Percentiles rank a stretch among this genome's conserved stretches.
Evolutionary conservation across 2,329 filamentous ascomycete genomes (phyloP).

Genomic region (Sodiomyces alkalinus): DNA sequence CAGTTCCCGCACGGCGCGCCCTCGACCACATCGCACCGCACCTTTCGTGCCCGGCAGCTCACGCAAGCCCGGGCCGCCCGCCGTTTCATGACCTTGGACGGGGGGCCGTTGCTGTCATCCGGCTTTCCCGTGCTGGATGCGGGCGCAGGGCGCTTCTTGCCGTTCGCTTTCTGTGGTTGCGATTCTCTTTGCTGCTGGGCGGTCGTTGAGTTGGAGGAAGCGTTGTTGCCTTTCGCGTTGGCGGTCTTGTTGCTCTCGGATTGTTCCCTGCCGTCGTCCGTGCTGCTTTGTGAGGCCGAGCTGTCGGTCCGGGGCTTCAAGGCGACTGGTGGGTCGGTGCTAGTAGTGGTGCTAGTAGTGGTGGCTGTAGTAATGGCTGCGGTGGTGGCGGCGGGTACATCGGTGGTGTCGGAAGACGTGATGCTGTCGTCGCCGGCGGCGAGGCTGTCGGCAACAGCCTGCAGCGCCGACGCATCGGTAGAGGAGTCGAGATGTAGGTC

Average conservation of each 20-base stretch:
- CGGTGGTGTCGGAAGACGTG: too few species aligned
- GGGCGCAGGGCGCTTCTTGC: conserved; percentile 8
- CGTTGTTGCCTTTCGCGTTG: not conserved
- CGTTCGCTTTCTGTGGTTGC: too few species aligned
- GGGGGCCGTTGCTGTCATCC: conserved; percentile 8
- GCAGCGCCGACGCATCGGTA: conserved; percentile 1
- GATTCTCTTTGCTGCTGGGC: conserved; percentile 4
- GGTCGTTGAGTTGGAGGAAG: not conserved
- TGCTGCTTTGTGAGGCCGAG: too few species aligned
- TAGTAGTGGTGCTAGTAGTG: conserved; percentile 1
- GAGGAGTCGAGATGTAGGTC: conserved; percentile 1
- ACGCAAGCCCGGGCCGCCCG: conserved; percentile 86
- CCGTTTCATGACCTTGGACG: conserved; percentile 49
- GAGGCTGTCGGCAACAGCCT: conserved; percentile 3
- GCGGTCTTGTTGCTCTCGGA: not conserved
- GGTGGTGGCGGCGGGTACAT: too few species aligned
- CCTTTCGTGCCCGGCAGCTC: conserved; percentile 77
- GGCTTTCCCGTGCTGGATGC: not conserved
- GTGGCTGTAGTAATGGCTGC: too few species aligned
- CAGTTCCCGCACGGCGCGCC: conserved; percentile 80
- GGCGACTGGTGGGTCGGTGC: too few species aligned
- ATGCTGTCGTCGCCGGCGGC: not conserved
- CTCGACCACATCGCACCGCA: conserved; percentile 87
- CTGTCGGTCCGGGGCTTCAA: too few species aligned
- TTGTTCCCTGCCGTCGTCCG: conserved; percentile 2